Conservation (phyloP, 495 filamentous ascomycete species). For the Apiosordaria backusii region DNA sequence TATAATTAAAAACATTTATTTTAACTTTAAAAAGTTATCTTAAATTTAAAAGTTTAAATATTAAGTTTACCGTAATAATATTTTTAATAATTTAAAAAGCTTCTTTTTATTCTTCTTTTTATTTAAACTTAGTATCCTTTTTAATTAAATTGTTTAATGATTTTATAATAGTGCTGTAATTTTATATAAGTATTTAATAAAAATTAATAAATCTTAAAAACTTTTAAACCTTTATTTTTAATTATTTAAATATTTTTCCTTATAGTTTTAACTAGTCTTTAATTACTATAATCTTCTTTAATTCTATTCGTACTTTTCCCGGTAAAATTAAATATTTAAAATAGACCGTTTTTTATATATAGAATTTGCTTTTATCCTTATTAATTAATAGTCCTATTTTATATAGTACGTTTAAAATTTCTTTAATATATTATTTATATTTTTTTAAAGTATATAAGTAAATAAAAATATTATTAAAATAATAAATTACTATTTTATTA, state of each 20-base stretch:
- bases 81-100: constrained; percentile 1
- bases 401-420: too few species aligned
- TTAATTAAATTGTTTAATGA: background rate
- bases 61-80: background rate
- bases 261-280: background rate
- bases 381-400: too few species aligned
- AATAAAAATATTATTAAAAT: too few species aligned
- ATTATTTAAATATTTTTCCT: background rate
- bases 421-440: too few species aligned
- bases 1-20: background rate
- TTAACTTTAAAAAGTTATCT: background rate
- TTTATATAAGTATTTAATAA: background rate
- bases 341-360: too few species aligned
- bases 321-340: too few species aligned
- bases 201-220: constrained; percentile 2
- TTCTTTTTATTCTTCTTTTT: background rate
- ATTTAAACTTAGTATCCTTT: background rate
- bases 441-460: too few species aligned
- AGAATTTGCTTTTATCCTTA: too few species aligned
- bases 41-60: background rate
- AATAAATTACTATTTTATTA: background rate
- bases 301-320: too few species aligned
- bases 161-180: background rate
- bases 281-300: too few species aligned
- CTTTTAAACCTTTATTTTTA: background rate